These are phyloP conservation scores for Rhexocercosporidium sp. DNA, from an alignment of 2,329 filamentous ascomycete genomes.

Conservation along the genomic window DNA sequence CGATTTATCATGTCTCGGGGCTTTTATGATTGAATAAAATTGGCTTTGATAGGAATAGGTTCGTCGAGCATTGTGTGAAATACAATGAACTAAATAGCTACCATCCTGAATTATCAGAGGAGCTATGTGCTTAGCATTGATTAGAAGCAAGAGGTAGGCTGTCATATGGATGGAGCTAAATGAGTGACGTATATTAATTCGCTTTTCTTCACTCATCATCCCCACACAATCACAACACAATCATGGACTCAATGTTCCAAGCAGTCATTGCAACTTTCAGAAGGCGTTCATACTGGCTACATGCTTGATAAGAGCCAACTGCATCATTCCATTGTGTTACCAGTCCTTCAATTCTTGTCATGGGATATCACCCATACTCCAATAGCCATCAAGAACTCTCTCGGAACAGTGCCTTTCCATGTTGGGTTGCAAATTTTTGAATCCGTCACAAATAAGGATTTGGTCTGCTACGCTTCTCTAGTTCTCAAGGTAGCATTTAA, in stretches of 20 bases:
- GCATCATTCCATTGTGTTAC: not conserved
- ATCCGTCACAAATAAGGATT: slow-evolving; percentile 15
- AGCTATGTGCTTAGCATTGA: no score
- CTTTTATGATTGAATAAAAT: not conserved
- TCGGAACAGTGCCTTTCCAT: slow-evolving; percentile 1
- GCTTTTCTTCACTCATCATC: no score
- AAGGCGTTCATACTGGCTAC: not conserved
- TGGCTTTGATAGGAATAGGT: no score
- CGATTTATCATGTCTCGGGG: not conserved
- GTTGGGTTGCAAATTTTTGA: not conserved
- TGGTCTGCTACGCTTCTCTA: slow-evolving; percentile 17
- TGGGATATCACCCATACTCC: no score
- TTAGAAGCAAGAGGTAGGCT: no score
- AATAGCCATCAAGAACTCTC: not conserved
- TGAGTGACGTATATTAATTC: no score
- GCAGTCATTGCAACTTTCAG: not conserved
- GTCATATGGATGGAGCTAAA: no score
- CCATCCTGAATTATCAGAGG: no score
- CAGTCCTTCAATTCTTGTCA: not conserved
- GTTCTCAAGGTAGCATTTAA: slow-evolving; percentile 19
- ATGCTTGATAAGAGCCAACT: not conserved
- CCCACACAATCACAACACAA: not conserved
- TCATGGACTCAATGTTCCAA: not conserved
- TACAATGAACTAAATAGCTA: no score
- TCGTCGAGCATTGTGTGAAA: no score